Evolutionary conservation across 2,329 filamentous ascomycete genomes (phyloP), one percentile per base, ranked within the genome.

Genomic region (Aspergillus sp.): DNA sequence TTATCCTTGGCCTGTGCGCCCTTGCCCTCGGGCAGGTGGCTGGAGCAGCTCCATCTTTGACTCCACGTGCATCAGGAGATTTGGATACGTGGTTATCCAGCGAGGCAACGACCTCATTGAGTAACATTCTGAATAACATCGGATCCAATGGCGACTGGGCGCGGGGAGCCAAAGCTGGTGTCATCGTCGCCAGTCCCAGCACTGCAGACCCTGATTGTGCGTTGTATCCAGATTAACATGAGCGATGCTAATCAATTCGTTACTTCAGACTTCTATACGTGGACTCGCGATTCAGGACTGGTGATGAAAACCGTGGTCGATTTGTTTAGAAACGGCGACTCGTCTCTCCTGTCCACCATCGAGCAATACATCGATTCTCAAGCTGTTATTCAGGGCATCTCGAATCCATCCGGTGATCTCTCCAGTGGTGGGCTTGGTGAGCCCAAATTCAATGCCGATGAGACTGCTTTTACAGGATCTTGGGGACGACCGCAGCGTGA

Each of bases 401-500:
- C 76, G 5, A 90, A 88, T 64, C 87, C 83, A 0, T 87, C 84
- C 0, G 85, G 85, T 1, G 66, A 67, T 13, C 64, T 77, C 1
- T 64, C 67, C 3, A 69, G 71, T 10, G 61, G 60, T 11, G 77
- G 78, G 5, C 64, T 91, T 6, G 87, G 78, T 28, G 87, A 91
- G 63, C 78, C 87, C 44, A 90, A 90, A 66, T 90, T 79, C 66
- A 73, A 84, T 44, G 79, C 81, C 33, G 77, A 89, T 51, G 66
- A 77, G 46, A 77, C 71, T 7, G 72, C 79, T 6, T 90, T 80
- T 61, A 86, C 61, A 2, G 62, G 79, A 27, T 60, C 69, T 5
- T 91, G 88, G 88, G 87, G 86, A 27, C 80, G 88, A 13, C 88
- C 88, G 9, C 88, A 93, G 65, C 76, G 85, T 34, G 88, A 93